Evolutionary conservation across 371 early-diverging fungal genomes (phyloP).

Genomic region (Batrachochytrium dendrobatidis): DNA sequence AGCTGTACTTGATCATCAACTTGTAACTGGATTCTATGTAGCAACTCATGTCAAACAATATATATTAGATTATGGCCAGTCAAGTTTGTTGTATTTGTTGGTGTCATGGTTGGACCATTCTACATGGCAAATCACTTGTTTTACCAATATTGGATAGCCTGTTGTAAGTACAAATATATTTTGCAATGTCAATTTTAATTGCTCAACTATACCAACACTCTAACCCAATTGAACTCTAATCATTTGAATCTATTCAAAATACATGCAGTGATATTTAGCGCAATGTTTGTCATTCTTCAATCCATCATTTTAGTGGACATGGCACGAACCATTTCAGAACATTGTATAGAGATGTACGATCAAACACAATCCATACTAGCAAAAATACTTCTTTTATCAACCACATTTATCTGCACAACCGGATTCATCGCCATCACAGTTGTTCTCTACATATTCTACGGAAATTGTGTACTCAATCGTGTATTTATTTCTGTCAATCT

Average conservation of each 20-base stretch:
- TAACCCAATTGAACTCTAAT: too few species aligned
- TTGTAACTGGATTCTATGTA: not conserved
- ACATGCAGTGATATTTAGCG: not conserved
- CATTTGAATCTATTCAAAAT: too few species aligned
- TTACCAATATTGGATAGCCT: not conserved
- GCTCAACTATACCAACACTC: too few species aligned
- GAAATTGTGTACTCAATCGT: not conserved
- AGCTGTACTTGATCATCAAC: not conserved
- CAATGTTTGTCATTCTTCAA: not conserved
- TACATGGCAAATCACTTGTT: conserved; percentile 1
- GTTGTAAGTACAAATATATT: not conserved
- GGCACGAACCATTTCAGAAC: not conserved
- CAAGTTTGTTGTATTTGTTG: not conserved
- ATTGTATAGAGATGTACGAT: not conserved
- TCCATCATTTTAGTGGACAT: not conserved
- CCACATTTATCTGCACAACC: too few species aligned
- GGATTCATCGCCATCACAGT: too few species aligned
- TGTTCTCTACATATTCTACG: not conserved
- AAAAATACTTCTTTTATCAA: too few species aligned
- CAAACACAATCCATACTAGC: too few species aligned
- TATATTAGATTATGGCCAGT: not conserved
- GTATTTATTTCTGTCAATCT: not conserved
- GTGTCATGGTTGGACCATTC: not conserved
- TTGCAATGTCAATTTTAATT: too few species aligned
- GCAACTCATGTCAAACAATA: not conserved